Conservation (phyloP, 345 rosid species). For the Eucalyptus curtisii region DNA sequence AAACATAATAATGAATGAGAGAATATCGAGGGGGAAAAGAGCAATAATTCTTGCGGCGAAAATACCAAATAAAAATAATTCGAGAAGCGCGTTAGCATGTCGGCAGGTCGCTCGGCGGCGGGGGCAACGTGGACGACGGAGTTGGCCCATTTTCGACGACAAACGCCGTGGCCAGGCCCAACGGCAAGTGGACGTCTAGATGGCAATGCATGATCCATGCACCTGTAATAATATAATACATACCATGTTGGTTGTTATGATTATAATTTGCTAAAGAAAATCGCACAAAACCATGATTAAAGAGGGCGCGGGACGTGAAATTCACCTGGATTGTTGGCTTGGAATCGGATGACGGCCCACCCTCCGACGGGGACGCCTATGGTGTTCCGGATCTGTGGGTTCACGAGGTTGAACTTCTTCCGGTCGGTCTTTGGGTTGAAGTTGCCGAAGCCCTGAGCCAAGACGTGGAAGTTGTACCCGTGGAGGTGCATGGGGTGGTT, state of each 20-base stretch:
- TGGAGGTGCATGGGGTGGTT: conserved; percentile 91
- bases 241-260: not conserved
- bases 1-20: not conserved
- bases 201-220: conserved; percentile 26
- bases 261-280: not conserved
- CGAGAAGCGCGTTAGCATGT: not conserved
- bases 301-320: not conserved
- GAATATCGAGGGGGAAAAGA: not conserved
- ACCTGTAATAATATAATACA: not conserved
- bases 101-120: conserved; percentile 24
- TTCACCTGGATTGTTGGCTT: conserved; percentile 81
- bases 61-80: not conserved
- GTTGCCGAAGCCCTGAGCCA: conserved; percentile 95
- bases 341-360: conserved; percentile 76
- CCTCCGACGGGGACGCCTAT: conserved; percentile 77
- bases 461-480: conserved; percentile 68
- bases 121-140: conserved; percentile 10
- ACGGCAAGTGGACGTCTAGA: conserved; percentile 19
- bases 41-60: no score
- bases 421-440: conserved; percentile 32
- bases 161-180: conserved; percentile 16
- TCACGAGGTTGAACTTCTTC: conserved; percentile 39
- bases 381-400: conserved; percentile 75
- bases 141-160: conserved; percentile 19
- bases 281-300: not conserved